Evolutionary conservation across 345 rosid genomes (phyloP), one percentile per base, ranked within the genome.

Genomic region (Brassica carinata): DNA sequence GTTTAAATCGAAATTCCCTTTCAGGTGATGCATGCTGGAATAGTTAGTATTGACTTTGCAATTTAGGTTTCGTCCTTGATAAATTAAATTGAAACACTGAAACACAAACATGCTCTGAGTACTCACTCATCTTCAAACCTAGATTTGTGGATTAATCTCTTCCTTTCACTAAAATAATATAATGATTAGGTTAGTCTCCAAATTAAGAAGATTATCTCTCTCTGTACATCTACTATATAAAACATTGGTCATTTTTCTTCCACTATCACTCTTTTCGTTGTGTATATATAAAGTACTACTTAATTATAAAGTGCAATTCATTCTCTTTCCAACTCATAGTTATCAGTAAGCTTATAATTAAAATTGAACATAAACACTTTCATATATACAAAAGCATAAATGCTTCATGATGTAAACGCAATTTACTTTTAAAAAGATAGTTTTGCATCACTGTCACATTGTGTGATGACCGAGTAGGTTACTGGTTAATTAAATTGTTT

Each of bases 21-120:
- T 74, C 75, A 74, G 59, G 64, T 80, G 75, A 80, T 74, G 65
- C 79, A 74, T 69, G 71, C 51, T 62, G 71, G 58, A 18, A 62
- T 62, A 69, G 83, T 74, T 69, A 62, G 79, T 80, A 62, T 80
- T 80, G 83, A 69, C 79, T 80, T 74, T 74, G 83, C 45, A 62
- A 34, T 51, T 4, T 74, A 43, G 8, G 11, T 68, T 30, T 48
- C 58, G 40, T 19, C 38, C 15, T 10, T 45, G 62, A n/a, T 27
- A 7, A 23, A 62, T 57, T 23, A 59, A 31, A 79, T 18, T 59
- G 57, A 79, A n/a, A 74, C 70, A 48, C 71, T 45, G 61, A 68
- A 58, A 74, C 40, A 61, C 74, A 79, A 61, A 73, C 66, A 2
- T 14, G 9, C 10, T 33, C n/a, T 68, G 69, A 45, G 43, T 61